Evolutionary conservation across 2,329 filamentous ascomycete species (phyloP).

Genomic region (Aspergillus carbonarius): DNA sequence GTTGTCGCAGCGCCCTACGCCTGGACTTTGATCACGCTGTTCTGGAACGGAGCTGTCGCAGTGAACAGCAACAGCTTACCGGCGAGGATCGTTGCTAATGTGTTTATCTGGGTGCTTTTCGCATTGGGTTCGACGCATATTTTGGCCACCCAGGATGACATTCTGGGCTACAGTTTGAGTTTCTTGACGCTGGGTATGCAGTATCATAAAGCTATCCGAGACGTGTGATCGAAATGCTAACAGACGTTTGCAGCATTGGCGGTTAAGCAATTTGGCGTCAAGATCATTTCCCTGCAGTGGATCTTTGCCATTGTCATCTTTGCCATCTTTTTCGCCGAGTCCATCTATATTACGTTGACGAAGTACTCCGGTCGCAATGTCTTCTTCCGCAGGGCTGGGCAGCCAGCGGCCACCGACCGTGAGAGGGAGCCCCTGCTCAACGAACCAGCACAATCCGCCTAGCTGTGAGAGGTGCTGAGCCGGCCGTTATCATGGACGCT

Average conservation of each 20-base stretch:
- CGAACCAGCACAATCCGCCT: constrained; percentile 23
- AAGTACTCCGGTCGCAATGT: constrained; percentile 38
- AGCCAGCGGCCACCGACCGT: constrained; percentile 47
- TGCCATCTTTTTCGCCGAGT: constrained; percentile 68
- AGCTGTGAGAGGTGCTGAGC: neutral
- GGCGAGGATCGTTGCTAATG: constrained; percentile 78
- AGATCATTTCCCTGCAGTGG: constrained; percentile 81
- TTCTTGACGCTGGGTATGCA: constrained; percentile 66
- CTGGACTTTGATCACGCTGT: constrained; percentile 82
- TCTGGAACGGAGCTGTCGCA: constrained; percentile 85
- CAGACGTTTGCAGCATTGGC: constrained; percentile 57
- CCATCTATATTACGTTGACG: constrained; percentile 47
- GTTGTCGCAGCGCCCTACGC: constrained; percentile 75
- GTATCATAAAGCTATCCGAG: neutral
- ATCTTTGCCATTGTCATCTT: constrained; percentile 89
- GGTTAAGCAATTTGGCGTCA: constrained; percentile 71
- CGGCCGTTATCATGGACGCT: neutral
- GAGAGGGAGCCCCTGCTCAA: constrained; percentile 56
- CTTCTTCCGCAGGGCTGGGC: constrained; percentile 33
- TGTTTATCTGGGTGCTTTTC: constrained; percentile 83
- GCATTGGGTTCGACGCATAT: constrained; percentile 77
- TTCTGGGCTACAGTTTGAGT: constrained; percentile 76
- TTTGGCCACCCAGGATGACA: constrained; percentile 68
- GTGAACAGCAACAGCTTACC: constrained; percentile 66
- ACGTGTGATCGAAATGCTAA: neutral